Evolutionary conservation across 192 early-diverging fungal species (phyloP), one percentile per base, ranked within the genome.

Genomic region (Bifiguratus adelaidae): DNA sequence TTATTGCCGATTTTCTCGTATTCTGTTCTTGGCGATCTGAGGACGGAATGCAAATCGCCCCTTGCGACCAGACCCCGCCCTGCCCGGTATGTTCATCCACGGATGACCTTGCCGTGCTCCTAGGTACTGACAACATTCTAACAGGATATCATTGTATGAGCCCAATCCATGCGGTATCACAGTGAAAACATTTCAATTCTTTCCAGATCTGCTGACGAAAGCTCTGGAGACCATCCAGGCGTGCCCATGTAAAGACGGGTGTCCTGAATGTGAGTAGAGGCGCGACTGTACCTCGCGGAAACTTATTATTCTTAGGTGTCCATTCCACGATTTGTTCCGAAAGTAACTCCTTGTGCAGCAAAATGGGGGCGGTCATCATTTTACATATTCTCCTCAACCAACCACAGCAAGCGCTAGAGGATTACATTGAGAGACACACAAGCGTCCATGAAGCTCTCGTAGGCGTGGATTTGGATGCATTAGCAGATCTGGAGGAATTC

Each of bases 11-110:
- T 32, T 20, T 50, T 51, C 48, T 45, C 56, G 37, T 60, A 8
- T 36, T 52, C 58, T 16, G 30, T 30, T 27, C n/a, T 37, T n/a
- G 50, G 34, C 16, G 60, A 52, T 51, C 30, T 78, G 25, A 33
- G 56, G 33, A 76, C 72, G 3, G 68, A 77, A 33, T 77, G 74
- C 47, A 76, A 76, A 43, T 61, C 58, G 33, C 71, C 74, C 13
- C 28, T 52, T 29, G 72, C 72, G 29, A 61, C 47, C 12, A 34
- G 71, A n/a, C 36, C 41, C 16, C 40, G 71, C 42, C 74, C 74
- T 2, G 48, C 55, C 13, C 45, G 71, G 71, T 56, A 30, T 46
- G 2, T 34, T 12, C 21, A 20, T 12, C 23, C n/a, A 34, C 32
- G 1, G 11, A 34, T 34, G 11, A 13, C 32, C 11, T 15, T 40